Percentiles rank a stretch among this genome's conserved stretches.
phyloP scores from a whole-genome alignment of 768 basidiomycete species.

The Tephrocybe sp. region DNA sequence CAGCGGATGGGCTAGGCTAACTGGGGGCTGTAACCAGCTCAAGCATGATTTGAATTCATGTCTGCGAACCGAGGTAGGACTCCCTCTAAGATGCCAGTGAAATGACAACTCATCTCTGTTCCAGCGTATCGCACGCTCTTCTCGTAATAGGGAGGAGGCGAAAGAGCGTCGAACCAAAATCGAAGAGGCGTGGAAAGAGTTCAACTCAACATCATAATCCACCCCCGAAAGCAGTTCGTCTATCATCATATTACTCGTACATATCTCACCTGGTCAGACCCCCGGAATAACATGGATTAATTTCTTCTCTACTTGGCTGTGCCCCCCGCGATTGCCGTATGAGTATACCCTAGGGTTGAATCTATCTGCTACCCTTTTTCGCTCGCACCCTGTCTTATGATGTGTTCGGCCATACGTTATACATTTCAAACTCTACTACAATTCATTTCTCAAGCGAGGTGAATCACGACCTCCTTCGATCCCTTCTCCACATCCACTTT shows the following conservation, averaged over 20 bases:
- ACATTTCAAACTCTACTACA: not conserved
- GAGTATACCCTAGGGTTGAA: too few species aligned
- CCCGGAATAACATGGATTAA: not conserved
- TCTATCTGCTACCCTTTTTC: not conserved
- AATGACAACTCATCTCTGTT: not conserved
- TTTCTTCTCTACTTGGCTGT: too few species aligned
- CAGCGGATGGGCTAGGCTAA: conserved; percentile 59
- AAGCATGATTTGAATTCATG: conserved; percentile 71
- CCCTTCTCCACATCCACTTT: conserved; percentile 18
- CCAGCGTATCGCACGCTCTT: conserved; percentile 59
- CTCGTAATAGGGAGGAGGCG: conserved; percentile 57
- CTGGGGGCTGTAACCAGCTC: conserved; percentile 66
- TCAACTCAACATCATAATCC: conserved; percentile 37
- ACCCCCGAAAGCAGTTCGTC: not conserved
- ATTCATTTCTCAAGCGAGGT: conserved; percentile 6
- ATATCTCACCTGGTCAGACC: not conserved
- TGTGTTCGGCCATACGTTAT: not conserved
- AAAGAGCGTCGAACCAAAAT: conserved; percentile 54
- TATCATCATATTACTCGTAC: conserved; percentile 1
- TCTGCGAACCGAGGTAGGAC: conserved; percentile 63
- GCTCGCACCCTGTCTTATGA: too few species aligned
- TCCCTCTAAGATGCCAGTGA: conserved; percentile 1
- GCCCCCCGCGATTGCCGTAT: too few species aligned
- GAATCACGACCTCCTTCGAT: conserved; percentile 15
- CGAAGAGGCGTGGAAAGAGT: conserved; percentile 60